Evolutionary conservation across 2,329 filamentous ascomycete genomes (phyloP).

Genomic region (Lachnellula cervina): DNA sequence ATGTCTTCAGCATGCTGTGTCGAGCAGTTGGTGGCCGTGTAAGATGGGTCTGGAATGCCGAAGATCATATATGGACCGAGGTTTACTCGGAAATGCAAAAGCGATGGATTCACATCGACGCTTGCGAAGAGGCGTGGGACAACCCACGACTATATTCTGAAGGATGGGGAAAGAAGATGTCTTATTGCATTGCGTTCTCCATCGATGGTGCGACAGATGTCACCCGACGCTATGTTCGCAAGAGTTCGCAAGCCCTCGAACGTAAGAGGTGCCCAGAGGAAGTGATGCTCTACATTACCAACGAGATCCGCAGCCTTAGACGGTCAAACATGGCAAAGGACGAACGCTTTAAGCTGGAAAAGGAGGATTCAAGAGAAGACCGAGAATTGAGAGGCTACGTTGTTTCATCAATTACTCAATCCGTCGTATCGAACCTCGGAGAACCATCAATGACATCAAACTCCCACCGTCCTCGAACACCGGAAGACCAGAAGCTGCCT

Average conservation of each 20-base stretch:
- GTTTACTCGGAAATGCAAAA: slow-evolving; percentile 91
- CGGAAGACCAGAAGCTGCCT: slow-evolving; percentile 56
- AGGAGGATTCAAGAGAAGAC: slow-evolving; percentile 73
- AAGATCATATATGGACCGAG: slow-evolving; percentile 97
- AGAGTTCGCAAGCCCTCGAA: slow-evolving; percentile 65
- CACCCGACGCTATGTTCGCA: slow-evolving; percentile 64
- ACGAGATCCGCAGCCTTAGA: slow-evolving; percentile 83
- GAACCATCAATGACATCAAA: slow-evolving; percentile 11
- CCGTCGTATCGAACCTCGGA: slow-evolving; percentile 42
- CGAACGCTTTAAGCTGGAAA: slow-evolving; percentile 74
- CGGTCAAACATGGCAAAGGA: slow-evolving; percentile 82
- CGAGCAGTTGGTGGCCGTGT: slow-evolving; percentile 85
- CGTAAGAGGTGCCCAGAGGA: slow-evolving; percentile 81
- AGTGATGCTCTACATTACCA: slow-evolving; percentile 83
- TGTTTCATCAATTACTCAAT: slow-evolving; percentile 66
- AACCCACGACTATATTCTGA: slow-evolving; percentile 88
- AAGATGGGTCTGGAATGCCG: slow-evolving; percentile 96
- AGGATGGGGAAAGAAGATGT: slow-evolving; percentile 94
- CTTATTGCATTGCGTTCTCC: slow-evolving; percentile 95
- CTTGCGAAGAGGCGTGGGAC: slow-evolving; percentile 93
- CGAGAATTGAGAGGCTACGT: slow-evolving; percentile 70
- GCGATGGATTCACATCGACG: slow-evolving; percentile 95
- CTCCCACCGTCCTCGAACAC: slow-evolving; percentile 14
- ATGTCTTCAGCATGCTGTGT: slow-evolving; percentile 98
- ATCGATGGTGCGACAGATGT: slow-evolving; percentile 73